A percentile compares a stretch with the other conserved stretches of the same genome.
Evolutionary conservation across 1,284 basidiomycete species (phyloP).

Genomic region (Volvariella surrecta): DNA sequence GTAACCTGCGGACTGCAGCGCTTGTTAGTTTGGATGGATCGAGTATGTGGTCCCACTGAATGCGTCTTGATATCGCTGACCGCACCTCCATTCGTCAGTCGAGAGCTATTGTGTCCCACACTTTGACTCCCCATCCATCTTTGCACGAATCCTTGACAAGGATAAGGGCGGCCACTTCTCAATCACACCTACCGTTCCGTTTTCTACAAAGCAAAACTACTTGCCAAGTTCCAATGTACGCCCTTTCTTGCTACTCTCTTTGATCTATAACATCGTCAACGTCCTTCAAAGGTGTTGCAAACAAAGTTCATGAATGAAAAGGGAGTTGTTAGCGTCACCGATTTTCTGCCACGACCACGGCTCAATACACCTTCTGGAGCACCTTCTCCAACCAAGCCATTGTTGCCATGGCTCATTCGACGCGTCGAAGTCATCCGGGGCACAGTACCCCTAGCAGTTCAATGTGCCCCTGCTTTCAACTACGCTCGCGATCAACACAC

Average conservation of each 20-base stretch:
- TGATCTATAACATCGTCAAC: slow-evolving; percentile 5
- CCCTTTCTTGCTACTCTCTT: slow-evolving; percentile 3
- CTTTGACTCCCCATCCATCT: slow-evolving; percentile 89
- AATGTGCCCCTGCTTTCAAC: slow-evolving; percentile 91
- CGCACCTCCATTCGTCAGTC: slow-evolving; percentile 32
- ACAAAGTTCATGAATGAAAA: slow-evolving; percentile 83
- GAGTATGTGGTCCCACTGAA: slow-evolving; percentile 41
- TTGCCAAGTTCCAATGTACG: slow-evolving; percentile 79
- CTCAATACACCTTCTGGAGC: slow-evolving; percentile 14
- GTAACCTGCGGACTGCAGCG: slow-evolving; percentile 76
- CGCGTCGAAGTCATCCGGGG: slow-evolving; percentile 81
- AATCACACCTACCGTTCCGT: slow-evolving; percentile 62
- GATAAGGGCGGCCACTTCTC: slow-evolving; percentile 92
- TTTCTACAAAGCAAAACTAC: slow-evolving; percentile 79
- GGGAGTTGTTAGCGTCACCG: slow-evolving; percentile 75
- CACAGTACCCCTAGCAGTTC: slow-evolving; percentile 63
- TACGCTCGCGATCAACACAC: slow-evolving; percentile 75
- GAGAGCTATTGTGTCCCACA: slow-evolving; percentile 88
- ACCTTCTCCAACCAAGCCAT: slow-evolving; percentile 38
- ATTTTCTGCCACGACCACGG: slow-evolving; percentile 70
- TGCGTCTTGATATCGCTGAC: neutral
- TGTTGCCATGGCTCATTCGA: slow-evolving; percentile 83
- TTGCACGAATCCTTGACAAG: slow-evolving; percentile 82
- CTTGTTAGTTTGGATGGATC: slow-evolving; percentile 73
- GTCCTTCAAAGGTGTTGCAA: slow-evolving; percentile 51